Evolutionary conservation across 2,329 filamentous ascomycete species (phyloP).

Genomic region (Saccharata proteae): DNA sequence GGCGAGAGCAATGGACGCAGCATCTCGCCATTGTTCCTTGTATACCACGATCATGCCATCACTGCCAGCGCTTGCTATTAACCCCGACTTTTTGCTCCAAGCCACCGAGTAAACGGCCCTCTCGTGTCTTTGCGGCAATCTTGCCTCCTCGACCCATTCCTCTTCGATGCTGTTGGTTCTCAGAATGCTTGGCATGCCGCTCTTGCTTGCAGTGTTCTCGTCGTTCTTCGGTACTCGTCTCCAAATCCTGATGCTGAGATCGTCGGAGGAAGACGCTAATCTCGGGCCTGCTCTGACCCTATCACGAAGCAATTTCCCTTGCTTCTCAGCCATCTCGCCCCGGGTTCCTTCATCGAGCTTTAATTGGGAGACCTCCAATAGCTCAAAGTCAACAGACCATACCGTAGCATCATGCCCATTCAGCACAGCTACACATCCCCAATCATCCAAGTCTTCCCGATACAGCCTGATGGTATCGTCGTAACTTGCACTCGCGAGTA

Average conservation of each 20-base stretch:
- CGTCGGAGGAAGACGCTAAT: constrained; percentile 75
- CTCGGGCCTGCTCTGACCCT: constrained; percentile 39
- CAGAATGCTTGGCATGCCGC: constrained; percentile 80
- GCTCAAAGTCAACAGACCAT: constrained; percentile 68
- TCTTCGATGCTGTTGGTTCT: constrained; percentile 60
- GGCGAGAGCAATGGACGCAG: constrained; percentile 12
- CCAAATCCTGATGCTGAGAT: constrained; percentile 72
- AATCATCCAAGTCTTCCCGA: constrained; percentile 85
- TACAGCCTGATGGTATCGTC: constrained; percentile 85
- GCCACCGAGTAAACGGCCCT: constrained; percentile 72
- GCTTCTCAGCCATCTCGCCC: constrained; percentile 16
- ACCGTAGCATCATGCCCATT: constrained; percentile 76
- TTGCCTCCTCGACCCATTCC: constrained; percentile 66
- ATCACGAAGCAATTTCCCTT: constrained; percentile 22
- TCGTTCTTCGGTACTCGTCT: constrained; percentile 47
- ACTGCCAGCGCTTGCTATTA: constrained; percentile 78
- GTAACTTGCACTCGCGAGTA: constrained; percentile 84
- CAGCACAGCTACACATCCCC: constrained; percentile 76
- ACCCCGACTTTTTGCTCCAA: constrained; percentile 68
- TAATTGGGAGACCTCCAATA: constrained; percentile 21
- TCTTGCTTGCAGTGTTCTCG: constrained; percentile 36
- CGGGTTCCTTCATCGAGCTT: constrained; percentile 13
- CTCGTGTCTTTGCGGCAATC: constrained; percentile 64
- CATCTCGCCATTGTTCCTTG: constrained; percentile 43
- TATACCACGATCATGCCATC: constrained; percentile 77